A percentile compares a stretch with the other conserved stretches of the same genome.
Conservation (phyloP, 371 early-diverging fungal genomes). For the Mortierella sp. region DNA sequence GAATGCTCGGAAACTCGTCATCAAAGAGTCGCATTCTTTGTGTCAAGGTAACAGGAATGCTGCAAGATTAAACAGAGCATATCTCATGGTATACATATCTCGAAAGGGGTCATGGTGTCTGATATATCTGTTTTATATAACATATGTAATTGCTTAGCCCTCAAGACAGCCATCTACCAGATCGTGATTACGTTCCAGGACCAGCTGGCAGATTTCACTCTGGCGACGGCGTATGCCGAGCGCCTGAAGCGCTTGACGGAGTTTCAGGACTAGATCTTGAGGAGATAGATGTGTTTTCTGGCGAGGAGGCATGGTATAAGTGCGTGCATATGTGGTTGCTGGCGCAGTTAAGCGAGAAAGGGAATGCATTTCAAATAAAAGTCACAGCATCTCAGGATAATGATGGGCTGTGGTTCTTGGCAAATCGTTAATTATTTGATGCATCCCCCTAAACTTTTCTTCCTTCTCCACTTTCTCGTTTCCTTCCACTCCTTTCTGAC, state of each 20-base stretch:
- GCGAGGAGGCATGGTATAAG: too few species aligned
- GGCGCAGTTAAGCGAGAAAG: too few species aligned
- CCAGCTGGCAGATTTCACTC: conserved; percentile 53
- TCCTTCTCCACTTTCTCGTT: neutral
- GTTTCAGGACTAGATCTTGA: conserved; percentile 54
- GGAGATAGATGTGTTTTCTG: too few species aligned
- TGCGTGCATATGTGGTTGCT: too few species aligned
- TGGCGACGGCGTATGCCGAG: conserved; percentile 53
- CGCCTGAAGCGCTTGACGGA: conserved; percentile 59
- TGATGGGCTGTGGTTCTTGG: conserved; percentile 6
- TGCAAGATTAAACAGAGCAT: conserved; percentile 46
- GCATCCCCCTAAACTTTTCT: neutral
- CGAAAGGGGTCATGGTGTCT: too few species aligned
- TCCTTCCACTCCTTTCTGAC: neutral
- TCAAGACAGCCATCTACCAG: conserved; percentile 65
- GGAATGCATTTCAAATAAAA: too few species aligned
- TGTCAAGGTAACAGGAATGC: conserved; percentile 18
- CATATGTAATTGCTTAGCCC: conserved; percentile 41
- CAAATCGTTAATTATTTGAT: too few species aligned
- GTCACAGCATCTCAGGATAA: too few species aligned
- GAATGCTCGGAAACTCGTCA: conserved; percentile 33
- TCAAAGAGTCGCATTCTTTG: conserved; percentile 16
- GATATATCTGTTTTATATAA: too few species aligned
- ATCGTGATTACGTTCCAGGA: conserved; percentile 58
- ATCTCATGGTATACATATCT: too few species aligned